phyloP scores from a whole-genome alignment of 805 yeast species.

The Yarrowia deformans region DNA sequence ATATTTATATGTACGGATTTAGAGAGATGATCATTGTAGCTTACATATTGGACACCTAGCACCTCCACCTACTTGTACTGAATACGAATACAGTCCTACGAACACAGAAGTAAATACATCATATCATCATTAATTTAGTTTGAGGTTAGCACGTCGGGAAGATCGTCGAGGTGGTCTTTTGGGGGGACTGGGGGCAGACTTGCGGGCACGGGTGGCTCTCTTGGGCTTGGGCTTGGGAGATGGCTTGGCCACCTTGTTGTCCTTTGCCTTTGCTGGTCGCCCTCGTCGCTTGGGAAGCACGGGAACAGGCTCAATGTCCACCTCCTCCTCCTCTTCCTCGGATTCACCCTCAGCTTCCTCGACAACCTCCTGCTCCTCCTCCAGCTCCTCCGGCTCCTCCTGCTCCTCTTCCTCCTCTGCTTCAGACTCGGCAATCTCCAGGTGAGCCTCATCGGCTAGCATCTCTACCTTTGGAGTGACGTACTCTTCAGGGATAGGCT shows the following conservation, averaged over 20 bases:
- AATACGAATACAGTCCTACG: not conserved
- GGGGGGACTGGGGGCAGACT: slow-evolving; percentile 1
- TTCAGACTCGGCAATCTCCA: slow-evolving; percentile 19
- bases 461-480: slow-evolving; percentile 27
- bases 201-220: not conserved
- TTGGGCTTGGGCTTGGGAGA: slow-evolving; percentile 9
- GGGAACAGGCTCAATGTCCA: not conserved
- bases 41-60: no score
- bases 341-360: not conserved
- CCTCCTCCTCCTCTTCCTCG: slow-evolving; percentile 1
- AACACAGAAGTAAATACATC: not conserved
- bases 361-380: not conserved
- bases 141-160: slow-evolving; percentile 24
- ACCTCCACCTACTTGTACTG: no score
- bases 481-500: slow-evolving; percentile 31
- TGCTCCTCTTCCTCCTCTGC: not conserved
- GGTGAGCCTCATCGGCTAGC: slow-evolving; percentile 20
- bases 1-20: slow-evolving; percentile 10
- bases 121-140: slow-evolving; percentile 13
- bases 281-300: slow-evolving; percentile 27
- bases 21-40: not conserved
- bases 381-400: not conserved
- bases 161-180: slow-evolving; percentile 20
- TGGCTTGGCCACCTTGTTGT: slow-evolving; percentile 15
- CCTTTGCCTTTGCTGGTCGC: slow-evolving; percentile 1